These are phyloP conservation scores for Dryas octopetala DNA, from an alignment of 306 rosid genomes.

Conservation along the genomic window DNA sequence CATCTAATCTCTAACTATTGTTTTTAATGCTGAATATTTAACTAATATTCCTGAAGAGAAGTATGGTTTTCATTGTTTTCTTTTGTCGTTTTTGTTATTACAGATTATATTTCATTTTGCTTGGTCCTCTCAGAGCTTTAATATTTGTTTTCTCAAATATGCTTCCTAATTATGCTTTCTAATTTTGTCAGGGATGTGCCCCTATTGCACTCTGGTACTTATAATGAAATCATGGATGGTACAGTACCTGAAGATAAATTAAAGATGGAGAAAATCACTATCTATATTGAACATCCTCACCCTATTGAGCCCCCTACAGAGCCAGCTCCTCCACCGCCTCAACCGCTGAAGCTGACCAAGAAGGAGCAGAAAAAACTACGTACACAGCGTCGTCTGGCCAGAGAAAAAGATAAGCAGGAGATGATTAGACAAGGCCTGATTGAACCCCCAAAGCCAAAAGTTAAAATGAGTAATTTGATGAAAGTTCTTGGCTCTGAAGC, in stretches of 20 bases:
- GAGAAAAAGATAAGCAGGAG: slow-evolving; percentile 93
- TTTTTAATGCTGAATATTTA: neutral
- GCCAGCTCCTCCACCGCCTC: slow-evolving; percentile 98
- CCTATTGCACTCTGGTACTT: slow-evolving; percentile 64
- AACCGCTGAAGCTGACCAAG: slow-evolving; percentile 91
- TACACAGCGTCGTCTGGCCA: slow-evolving; percentile 83
- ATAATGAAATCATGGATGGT: slow-evolving; percentile 49
- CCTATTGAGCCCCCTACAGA: slow-evolving; percentile 98
- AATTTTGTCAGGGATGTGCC: slow-evolving; percentile 60
- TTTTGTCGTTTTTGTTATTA: neutral
- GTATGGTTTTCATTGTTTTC: neutral
- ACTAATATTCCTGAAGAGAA: neutral
- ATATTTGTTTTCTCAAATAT: neutral
- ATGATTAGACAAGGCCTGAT: slow-evolving; percentile 94
- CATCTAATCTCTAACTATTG: neutral
- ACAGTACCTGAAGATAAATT: slow-evolving; percentile 45
- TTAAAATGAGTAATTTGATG: slow-evolving; percentile 91
- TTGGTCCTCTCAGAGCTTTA: neutral
- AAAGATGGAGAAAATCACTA: slow-evolving; percentile 64
- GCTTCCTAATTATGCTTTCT: slow-evolving; percentile 8
- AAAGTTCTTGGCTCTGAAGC: slow-evolving; percentile 97
- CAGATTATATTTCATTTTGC: neutral
- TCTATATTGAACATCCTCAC: slow-evolving; percentile 92
- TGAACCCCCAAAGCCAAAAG: slow-evolving; percentile 94
- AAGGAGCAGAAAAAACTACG: slow-evolving; percentile 96